Percentiles rank a stretch among this genome's conserved stretches.
These are phyloP conservation scores for Tetracladium maxilliforme DNA, from an alignment of 2,329 filamentous ascomycete species.

Conservation along the genomic window DNA sequence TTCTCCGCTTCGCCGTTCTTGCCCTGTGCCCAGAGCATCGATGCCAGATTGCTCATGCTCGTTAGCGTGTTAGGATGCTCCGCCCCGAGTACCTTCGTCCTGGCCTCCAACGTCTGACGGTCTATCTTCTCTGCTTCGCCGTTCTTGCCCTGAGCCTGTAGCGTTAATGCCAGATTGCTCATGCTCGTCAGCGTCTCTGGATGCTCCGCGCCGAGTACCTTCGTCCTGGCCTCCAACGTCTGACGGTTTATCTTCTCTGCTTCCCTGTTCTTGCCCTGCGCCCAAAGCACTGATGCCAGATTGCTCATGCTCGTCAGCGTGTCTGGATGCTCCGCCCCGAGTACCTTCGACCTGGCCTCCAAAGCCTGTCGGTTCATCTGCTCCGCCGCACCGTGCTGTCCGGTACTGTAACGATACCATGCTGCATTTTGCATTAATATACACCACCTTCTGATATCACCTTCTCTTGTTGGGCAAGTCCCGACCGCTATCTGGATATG, in stretches of 20 bases:
- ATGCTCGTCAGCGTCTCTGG: conserved; percentile 5
- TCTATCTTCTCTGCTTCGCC: conserved; percentile 7
- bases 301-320: conserved; percentile 5
- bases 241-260: conserved; percentile 2
- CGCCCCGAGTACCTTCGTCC: conserved; percentile 3
- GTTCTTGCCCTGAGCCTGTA: conserved; percentile 3
- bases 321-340: conserved; percentile 6
- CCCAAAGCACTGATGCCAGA: conserved; percentile 1
- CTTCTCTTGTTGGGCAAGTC: conserved; percentile 4
- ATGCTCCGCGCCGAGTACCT: conserved; percentile 6
- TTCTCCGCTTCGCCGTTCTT: conserved; percentile 2
- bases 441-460: conserved; percentile 5
- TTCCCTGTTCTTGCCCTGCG: conserved; percentile 1
- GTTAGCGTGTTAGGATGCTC: conserved; percentile 6
- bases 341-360: conserved; percentile 1
- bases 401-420: no score
- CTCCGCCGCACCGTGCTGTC: no score
- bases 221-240: conserved; percentile 1
- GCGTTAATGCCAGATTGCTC: conserved; percentile 5
- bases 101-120: conserved; percentile 3
- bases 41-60: conserved; percentile 4
- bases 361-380: conserved; percentile 5
- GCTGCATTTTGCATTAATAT: conserved; percentile 9
- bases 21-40: not conserved
- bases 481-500: conserved; percentile 10